Conservation (phyloP, 2,329 filamentous ascomycete genomes). For the Trichoderma sp. region DNA sequence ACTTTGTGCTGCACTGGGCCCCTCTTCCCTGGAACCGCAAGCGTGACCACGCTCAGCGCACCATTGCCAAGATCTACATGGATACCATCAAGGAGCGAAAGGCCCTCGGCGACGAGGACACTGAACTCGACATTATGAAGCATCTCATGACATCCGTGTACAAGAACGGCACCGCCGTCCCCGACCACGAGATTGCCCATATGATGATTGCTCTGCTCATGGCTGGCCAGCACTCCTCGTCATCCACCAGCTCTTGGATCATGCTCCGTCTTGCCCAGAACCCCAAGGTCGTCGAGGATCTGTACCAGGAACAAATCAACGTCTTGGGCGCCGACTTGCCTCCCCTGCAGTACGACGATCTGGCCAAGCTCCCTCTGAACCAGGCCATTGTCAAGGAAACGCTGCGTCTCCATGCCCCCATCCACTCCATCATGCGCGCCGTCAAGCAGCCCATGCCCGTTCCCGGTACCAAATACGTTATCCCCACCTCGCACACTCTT, state of each 20-base stretch:
- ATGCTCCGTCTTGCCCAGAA: constrained; percentile 76
- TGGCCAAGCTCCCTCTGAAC: constrained; percentile 79
- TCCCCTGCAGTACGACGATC: constrained; percentile 72
- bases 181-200: constrained; percentile 82
- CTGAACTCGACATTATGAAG: constrained; percentile 78
- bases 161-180: constrained; percentile 77
- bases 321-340: constrained; percentile 74
- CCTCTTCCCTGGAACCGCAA: constrained; percentile 86
- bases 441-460: constrained; percentile 87
- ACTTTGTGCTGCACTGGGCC: constrained; percentile 87
- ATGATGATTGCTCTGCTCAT: constrained; percentile 95
- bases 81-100: constrained; percentile 77
- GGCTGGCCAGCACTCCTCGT: constrained; percentile 88
- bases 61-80: constrained; percentile 79
- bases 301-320: constrained; percentile 78
- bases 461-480: constrained; percentile 77
- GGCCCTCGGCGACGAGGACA: constrained; percentile 50
- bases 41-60: constrained; percentile 76
- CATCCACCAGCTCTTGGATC: constrained; percentile 83
- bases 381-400: constrained; percentile 88
- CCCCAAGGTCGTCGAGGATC: constrained; percentile 76
- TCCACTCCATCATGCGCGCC: constrained; percentile 91
- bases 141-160: constrained; percentile 84
- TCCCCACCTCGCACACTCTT: constrained; percentile 78
- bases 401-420: constrained; percentile 85